These are phyloP conservation scores for Sporothrix mexicana DNA, from an alignment of 2,329 filamentous ascomycete genomes.

Conservation along the genomic window DNA sequence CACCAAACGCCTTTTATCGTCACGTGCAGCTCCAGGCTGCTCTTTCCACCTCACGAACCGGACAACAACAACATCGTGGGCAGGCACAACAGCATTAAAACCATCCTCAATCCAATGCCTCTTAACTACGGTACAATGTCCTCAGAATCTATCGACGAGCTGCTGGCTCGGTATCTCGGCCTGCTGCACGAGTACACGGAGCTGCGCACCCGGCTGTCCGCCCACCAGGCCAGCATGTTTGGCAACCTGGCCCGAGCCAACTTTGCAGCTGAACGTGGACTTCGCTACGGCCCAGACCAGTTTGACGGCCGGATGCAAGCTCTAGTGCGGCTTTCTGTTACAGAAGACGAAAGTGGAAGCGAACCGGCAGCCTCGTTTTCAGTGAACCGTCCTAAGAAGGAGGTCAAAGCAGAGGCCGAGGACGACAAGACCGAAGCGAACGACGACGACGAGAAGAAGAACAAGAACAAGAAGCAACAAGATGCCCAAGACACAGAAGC, in stretches of 20 bases:
- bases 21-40: slow-evolving; percentile 18
- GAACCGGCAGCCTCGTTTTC: slow-evolving; percentile 32
- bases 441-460: slow-evolving; percentile 24
- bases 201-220: slow-evolving; percentile 60
- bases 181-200: slow-evolving; percentile 71
- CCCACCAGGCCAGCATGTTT: slow-evolving; percentile 61
- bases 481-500: no score
- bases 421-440: background rate
- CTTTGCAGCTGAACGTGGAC: slow-evolving; percentile 67
- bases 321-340: slow-evolving; percentile 50
- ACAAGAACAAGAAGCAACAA: slow-evolving; percentile 32
- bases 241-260: slow-evolving; percentile 74
- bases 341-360: background rate
- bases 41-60: background rate
- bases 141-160: slow-evolving; percentile 59
- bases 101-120: background rate
- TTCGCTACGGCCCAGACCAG: slow-evolving; percentile 70
- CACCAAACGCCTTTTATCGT: background rate
- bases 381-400: slow-evolving; percentile 17
- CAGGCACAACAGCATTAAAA: background rate
- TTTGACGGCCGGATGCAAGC: slow-evolving; percentile 79
- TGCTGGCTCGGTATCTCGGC: slow-evolving; percentile 69
- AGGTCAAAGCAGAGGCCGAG: background rate
- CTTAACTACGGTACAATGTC: slow-evolving; percentile 39
- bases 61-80: background rate